phyloP scores from a whole-genome alignment of 805 yeast genomes.

The Cyberlindnera meyerae region DNA sequence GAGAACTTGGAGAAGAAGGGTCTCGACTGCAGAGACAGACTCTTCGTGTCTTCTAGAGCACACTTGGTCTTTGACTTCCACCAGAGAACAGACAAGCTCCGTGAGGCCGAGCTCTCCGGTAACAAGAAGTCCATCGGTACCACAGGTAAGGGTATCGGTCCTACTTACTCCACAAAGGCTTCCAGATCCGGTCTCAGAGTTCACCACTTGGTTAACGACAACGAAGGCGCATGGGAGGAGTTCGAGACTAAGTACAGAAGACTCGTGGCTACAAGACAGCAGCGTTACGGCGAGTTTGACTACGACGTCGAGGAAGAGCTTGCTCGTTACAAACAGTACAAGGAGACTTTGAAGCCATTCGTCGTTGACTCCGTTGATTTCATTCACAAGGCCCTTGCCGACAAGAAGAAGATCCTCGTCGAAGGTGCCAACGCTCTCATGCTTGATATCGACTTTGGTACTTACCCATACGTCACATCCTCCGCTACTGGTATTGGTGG shows the following conservation, averaged over 20 bases:
- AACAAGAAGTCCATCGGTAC: conserved; percentile 88
- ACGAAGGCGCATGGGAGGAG: conserved; percentile 90
- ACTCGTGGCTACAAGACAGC: conserved; percentile 72
- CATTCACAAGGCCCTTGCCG: conserved; percentile 70
- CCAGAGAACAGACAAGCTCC: conserved; percentile 91
- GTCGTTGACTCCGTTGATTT: conserved; percentile 90
- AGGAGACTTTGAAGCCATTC: conserved; percentile 75
- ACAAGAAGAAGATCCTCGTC: conserved; percentile 80
- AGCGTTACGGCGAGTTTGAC: conserved; percentile 91
- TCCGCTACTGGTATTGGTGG: conserved; percentile 97
- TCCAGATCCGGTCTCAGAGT: conserved; percentile 95
- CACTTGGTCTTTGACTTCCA: conserved; percentile 97
- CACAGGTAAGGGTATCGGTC: conserved; percentile 98
- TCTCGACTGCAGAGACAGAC: conserved; percentile 52
- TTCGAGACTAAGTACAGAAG: conserved; percentile 75
- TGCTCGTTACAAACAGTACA: conserved; percentile 66
- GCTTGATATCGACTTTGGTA: conserved; percentile 97
- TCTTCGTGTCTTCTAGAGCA: conserved; percentile 88
- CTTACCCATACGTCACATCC: conserved; percentile 96
- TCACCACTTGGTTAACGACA: conserved; percentile 88
- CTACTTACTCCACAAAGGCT: conserved; percentile 95
- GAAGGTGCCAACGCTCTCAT: conserved; percentile 98
- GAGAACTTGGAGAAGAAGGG: conserved; percentile 80
- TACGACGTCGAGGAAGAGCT: conserved; percentile 81
- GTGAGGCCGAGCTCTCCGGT: conserved; percentile 77